Evolutionary conservation across 1,284 basidiomycete species (phyloP).

Genomic region (Cerioporus squamosus): DNA sequence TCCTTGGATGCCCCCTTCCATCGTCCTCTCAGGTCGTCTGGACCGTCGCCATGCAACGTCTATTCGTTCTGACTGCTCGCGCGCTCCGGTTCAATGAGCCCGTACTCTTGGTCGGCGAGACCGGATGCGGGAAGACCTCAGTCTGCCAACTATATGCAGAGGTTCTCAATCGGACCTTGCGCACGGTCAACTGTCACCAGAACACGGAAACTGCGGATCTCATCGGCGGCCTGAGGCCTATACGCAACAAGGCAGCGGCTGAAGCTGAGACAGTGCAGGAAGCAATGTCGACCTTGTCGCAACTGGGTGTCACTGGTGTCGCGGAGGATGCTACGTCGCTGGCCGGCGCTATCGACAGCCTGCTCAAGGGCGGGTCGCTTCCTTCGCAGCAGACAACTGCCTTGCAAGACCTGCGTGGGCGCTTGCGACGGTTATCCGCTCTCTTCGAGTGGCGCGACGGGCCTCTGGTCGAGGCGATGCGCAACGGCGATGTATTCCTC

Average conservation of each 20-base stretch:
- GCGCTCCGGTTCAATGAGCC: constrained; percentile 93
- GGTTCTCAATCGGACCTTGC: constrained; percentile 65
- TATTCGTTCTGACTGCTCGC: constrained; percentile 85
- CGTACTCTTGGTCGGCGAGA: constrained; percentile 97
- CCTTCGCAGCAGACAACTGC: constrained; percentile 34
- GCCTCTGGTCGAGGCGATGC: constrained; percentile 93
- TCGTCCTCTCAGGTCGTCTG: constrained; percentile 70
- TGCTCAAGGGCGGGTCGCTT: constrained; percentile 40
- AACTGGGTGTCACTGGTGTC: constrained; percentile 41
- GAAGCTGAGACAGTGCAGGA: constrained; percentile 54
- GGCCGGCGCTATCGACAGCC: constrained; percentile 37
- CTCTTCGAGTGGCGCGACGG: constrained; percentile 98
- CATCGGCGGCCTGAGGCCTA: constrained; percentile 91
- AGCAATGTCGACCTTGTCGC: constrained; percentile 43
- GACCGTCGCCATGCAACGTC: constrained; percentile 92
- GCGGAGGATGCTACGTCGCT: constrained; percentile 42
- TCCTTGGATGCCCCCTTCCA: constrained; percentile 63
- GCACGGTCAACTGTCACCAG: constrained; percentile 94
- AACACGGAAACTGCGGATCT: constrained; percentile 99
- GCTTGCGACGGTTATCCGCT: constrained; percentile 58
- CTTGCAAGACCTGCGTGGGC: constrained; percentile 47
- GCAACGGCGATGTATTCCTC: constrained; percentile 82
- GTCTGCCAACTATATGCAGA: constrained; percentile 91
- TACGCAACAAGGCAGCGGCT: constrained; percentile 74
- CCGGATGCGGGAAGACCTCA: constrained; percentile 97